These are phyloP conservation scores for Pistacia vera DNA, from an alignment of 345 rosid species.

Conservation along the genomic window DNA sequence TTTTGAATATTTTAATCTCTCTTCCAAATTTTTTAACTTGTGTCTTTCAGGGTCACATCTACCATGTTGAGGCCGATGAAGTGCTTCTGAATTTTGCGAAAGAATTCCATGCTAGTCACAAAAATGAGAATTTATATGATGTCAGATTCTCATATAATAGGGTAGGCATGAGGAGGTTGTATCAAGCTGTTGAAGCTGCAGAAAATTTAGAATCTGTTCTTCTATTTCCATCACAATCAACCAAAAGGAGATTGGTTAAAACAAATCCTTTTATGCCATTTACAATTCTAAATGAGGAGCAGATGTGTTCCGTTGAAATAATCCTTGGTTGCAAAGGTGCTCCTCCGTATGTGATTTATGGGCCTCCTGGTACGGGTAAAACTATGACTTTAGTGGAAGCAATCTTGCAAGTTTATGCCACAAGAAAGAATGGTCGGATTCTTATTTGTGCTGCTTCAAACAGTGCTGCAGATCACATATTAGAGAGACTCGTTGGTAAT, in stretches of 20 bases:
- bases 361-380: constrained; percentile 78
- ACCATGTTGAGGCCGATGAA: constrained; percentile 63
- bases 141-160: constrained; percentile 46
- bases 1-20: constrained; percentile 10
- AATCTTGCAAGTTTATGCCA: constrained; percentile 46
- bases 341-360: constrained; percentile 62
- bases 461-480: constrained; percentile 65
- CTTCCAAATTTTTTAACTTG: background rate
- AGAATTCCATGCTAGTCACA: constrained; percentile 35
- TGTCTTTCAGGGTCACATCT: constrained; percentile 48
- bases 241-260: constrained; percentile 24
- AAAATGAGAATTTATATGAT: constrained; percentile 33
- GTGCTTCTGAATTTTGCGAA: constrained; percentile 40
- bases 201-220: constrained; percentile 32
- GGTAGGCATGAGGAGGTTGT: constrained; percentile 50
- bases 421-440: constrained; percentile 30
- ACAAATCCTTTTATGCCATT: constrained; percentile 32
- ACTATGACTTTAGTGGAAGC: constrained; percentile 63
- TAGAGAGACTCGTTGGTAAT: constrained; percentile 42
- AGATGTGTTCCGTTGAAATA: constrained; percentile 44
- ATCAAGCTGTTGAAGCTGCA: constrained; percentile 58
- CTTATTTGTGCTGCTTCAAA: constrained; percentile 69
- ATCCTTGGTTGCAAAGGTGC: constrained; percentile 59
- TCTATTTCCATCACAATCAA: constrained; percentile 49
- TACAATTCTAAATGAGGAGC: constrained; percentile 52